Evolutionary conservation across 2,329 filamentous ascomycete species (phyloP).

Genomic region (Fusarium camptoceras): DNA sequence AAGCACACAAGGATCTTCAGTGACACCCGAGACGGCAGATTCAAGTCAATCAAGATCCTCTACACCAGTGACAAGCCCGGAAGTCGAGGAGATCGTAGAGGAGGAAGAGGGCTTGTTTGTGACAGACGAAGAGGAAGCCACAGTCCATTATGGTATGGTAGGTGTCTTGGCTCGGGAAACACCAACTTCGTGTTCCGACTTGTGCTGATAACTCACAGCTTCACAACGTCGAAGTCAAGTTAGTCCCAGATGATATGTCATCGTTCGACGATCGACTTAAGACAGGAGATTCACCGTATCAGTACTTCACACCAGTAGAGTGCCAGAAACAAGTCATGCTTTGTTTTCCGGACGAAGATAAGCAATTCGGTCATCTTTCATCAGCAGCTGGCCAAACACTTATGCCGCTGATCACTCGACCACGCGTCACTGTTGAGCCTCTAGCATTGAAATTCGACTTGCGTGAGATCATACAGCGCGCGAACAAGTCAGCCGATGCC

Average conservation of each 20-base stretch:
- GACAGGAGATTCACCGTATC: neutral
- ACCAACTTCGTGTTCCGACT: rapidly evolving
- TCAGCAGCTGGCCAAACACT: neutral
- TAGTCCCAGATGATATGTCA: slow-evolving; percentile 10
- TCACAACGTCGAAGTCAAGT: slow-evolving; percentile 17
- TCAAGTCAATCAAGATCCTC: neutral
- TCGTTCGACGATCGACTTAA: neutral
- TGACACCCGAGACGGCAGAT: neutral
- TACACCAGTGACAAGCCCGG: neutral
- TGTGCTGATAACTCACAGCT: neutral
- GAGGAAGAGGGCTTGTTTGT: neutral
- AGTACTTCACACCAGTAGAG: neutral
- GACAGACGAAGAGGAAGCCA: neutral
- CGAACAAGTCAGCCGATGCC: neutral
- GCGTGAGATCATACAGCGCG: slow-evolving; percentile 5
- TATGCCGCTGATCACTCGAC: neutral
- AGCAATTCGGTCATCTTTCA: neutral
- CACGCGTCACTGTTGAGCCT: neutral
- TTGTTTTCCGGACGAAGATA: neutral
- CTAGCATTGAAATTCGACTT: neutral
- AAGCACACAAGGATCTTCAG: neutral
- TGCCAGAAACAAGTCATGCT: slow-evolving; percentile 15
- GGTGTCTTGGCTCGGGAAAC: rapidly evolving
- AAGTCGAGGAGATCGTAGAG: neutral
- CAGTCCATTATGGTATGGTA: slow-evolving; percentile 19